Base-by-base conservation (phyloP, 129 eudicot genomes). In the Deinandra increscens region DNA sequence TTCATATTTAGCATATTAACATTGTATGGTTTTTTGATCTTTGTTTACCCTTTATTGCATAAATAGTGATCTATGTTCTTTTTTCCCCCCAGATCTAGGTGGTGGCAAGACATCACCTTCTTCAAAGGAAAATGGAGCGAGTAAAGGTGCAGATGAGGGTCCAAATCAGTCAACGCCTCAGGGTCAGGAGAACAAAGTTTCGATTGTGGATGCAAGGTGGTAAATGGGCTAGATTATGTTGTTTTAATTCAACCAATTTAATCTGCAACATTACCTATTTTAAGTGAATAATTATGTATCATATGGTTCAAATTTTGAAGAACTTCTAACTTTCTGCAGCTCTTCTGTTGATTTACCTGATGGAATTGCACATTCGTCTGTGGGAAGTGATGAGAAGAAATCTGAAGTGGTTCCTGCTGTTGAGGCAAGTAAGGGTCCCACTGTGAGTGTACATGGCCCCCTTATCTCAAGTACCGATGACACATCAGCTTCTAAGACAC, bases 91-190 rank as follows among this genome's bases (percentile, higher is more conserved):
- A 84, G 96, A 81, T 77, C 80, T 78, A 77, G 82, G 75, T 69
- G 88, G 87, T 71, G 84, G 90, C 39, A 82, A 72, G 73, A 66
- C 74, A 39, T 31, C 61, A 66, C 68, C 68, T 70, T 68, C 83
- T 72, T 78, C 38, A 23, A 86, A 81, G 84, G 96, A 82, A 73
- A 86, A 80, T 84, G 90, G 84, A 34, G 41, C 51, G n/a, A 71
- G 51, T 64, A 80, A 72, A 58, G 79, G 72, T 75, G 49, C 78
- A 56, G 84, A 66, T 45, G 74, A 81, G 41, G 67, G 77, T 68
- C 64, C 56, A 58, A 43, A 15, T 9, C 44, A 1, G 45, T 71
- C 75, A 53, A 56, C 58, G 54, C 17, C 83, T 65, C 84, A 72
- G 63, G 92, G 83, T 37, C 70, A 31, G 19, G 82, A 69, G 70